Evolutionary conservation across 2,329 filamentous ascomycete species (phyloP).

Genomic region (Sordariomycetes sp.): DNA sequence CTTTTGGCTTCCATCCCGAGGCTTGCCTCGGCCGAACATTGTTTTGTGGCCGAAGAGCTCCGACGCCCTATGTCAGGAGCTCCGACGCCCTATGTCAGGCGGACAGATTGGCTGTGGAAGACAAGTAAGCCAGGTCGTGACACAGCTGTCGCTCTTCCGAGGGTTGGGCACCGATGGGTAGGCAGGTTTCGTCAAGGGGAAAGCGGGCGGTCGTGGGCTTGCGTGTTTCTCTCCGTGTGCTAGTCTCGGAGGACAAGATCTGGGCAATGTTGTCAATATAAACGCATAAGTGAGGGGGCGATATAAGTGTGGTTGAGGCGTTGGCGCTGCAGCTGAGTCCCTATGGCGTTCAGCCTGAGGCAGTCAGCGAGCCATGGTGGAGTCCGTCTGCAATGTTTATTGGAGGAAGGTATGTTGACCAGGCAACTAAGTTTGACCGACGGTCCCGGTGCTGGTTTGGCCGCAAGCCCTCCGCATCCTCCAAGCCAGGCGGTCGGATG

Average conservation of each 20-base stretch:
- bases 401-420: not conserved
- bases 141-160: not conserved
- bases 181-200: not conserved
- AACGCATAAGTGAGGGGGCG: not conserved
- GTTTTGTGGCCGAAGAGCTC: not conserved
- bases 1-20: conserved; percentile 24
- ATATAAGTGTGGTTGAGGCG: not conserved
- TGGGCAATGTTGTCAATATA: not conserved
- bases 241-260: not conserved
- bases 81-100: not conserved
- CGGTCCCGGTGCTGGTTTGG: not conserved
- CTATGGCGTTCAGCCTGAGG: not conserved
- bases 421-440: not conserved
- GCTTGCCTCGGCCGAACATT: not conserved
- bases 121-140: not conserved
- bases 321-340: not conserved
- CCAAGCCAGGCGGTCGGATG: not conserved
- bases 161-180: not conserved
- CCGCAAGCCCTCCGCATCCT: too few species aligned
- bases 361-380: not conserved
- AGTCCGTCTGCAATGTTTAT: not conserved
- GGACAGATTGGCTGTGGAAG: not conserved
- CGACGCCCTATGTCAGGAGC: not conserved
- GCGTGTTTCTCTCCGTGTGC: not conserved
- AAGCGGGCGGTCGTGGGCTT: not conserved